Percentiles rank a stretch among this genome's conserved stretches.
Conservation (phyloP, 495 filamentous ascomycete genomes). For the Pyrenula massariospora region DNA sequence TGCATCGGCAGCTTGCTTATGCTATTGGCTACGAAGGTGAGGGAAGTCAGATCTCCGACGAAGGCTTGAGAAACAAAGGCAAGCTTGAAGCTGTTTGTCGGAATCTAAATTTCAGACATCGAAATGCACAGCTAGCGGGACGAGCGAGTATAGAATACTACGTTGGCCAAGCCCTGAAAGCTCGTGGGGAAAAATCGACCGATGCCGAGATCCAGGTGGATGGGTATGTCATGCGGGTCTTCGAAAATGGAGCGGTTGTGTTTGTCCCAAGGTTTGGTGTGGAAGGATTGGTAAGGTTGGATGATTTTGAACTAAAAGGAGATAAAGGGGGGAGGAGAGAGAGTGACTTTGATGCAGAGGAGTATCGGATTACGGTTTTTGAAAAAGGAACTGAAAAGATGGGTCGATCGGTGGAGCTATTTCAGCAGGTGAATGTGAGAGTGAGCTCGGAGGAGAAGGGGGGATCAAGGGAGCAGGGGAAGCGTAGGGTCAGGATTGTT, state of each 20-base stretch:
- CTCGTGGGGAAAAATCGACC: conserved; percentile 47
- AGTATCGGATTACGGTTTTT: conserved; percentile 54
- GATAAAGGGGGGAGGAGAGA: conserved; percentile 40
- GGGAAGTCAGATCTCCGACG: conserved; percentile 46
- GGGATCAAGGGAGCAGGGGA: conserved; percentile 58
- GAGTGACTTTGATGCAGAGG: conserved; percentile 70
- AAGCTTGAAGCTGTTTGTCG: conserved; percentile 88
- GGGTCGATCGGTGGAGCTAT: conserved; percentile 60
- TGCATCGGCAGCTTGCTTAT: conserved; percentile 86
- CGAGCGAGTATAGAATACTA: conserved; percentile 93
- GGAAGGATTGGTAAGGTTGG: conserved; percentile 74
- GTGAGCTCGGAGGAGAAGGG: conserved; percentile 90
- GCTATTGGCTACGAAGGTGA: conserved; percentile 80
- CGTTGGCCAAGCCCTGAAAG: conserved; percentile 89
- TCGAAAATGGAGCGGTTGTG: conserved; percentile 92
- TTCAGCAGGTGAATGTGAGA: conserved; percentile 77
- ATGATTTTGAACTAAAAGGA: conserved; percentile 67
- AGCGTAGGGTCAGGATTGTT: conserved; percentile 51
- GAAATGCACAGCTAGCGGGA: conserved; percentile 91
- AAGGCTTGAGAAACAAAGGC: conserved; percentile 56
- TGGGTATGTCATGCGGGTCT: conserved; percentile 91
- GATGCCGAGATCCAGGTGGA: conserved; percentile 36
- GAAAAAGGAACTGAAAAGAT: conserved; percentile 34
- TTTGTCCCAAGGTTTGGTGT: conserved; percentile 94
- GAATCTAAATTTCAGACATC: conserved; percentile 95